Base-by-base conservation (phyloP, 164 flowering plant genomes). In the Nymphaea colorata region DNA sequence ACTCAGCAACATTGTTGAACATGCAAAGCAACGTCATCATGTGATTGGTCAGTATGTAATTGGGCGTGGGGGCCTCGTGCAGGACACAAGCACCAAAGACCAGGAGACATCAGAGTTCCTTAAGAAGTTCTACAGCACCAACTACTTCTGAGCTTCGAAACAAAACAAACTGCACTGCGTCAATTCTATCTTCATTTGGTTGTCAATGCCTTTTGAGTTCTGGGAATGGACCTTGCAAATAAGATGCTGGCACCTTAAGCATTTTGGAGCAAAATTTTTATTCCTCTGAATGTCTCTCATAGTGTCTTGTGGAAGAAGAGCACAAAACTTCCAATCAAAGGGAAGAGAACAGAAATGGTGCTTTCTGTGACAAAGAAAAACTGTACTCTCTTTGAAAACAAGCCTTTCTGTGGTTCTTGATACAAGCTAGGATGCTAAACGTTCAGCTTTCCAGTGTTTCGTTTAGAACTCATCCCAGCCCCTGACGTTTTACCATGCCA, bases 21-120 rank as follows among this genome's bases (percentile, higher is more conserved):
- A 93, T 65, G 82, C 96, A 41, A 93, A 93, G 83, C 96, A 93
- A 76, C 83, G 98, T 68, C 98, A 93, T 77, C 98, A 93, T 74
- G 77, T 93, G 62, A 79, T 93, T 67, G 98, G 98, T 12, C 97
- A 90, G 64, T 89, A 93, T 76, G 94, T 93, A 42, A 76, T 89
- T 16, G 94, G 94, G 36, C 70, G 25, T 7, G 69, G 78, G 66
- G 89, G 83, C 4, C 85, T 85, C 17, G 81, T 82, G 61, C 88
- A 89, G 73, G 94, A 90, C 62, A 42, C 41, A 45, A 79, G 77
- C 47, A 44, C 73, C 68, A 84, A 85, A 73, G 93, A 86, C 68
- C 77, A 79, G 67, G 85, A 79, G n/a, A 62, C 5, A 51, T 90
- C 98, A 4, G 76, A 79, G 61, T 93, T 93, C 76, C 87, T 93